phyloP scores from a whole-genome alignment of 257 asterid genomes.

The Ocimum tenuiflorum region DNA sequence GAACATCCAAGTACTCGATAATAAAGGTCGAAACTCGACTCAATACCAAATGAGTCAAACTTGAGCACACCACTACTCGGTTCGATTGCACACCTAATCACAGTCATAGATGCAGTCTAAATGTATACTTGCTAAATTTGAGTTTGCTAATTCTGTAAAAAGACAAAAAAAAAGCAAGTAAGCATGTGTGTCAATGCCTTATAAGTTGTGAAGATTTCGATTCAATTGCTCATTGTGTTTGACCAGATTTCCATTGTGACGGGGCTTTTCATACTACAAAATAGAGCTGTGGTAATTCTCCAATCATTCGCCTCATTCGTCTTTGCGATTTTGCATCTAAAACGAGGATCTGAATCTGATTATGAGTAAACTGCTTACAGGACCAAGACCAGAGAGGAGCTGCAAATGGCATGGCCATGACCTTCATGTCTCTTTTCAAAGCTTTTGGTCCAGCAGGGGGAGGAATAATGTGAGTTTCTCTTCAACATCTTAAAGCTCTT shows the following conservation, averaged over 20 bases:
- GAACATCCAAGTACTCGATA: too few species aligned
- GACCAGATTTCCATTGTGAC: constrained; percentile 63
- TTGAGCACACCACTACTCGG: too few species aligned
- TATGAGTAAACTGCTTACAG: constrained; percentile 25
- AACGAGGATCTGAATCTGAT: neutral
- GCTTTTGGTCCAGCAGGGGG: constrained; percentile 77
- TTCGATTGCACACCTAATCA: too few species aligned
- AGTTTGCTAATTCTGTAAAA: too few species aligned
- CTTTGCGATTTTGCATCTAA: neutral
- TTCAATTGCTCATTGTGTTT: neutral
- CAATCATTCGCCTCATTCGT: neutral
- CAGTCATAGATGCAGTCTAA: too few species aligned
- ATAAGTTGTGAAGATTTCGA: neutral
- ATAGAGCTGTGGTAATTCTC: constrained; percentile 68
- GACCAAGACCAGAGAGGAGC: constrained; percentile 84
- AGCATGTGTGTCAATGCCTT: too few species aligned
- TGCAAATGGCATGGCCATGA: constrained; percentile 78
- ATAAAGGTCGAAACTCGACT: too few species aligned
- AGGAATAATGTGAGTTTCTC: constrained; percentile 56
- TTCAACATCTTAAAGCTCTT: neutral
- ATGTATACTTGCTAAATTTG: too few species aligned
- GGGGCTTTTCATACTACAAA: constrained; percentile 70
- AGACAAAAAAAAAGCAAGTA: too few species aligned
- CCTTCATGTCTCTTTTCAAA: constrained; percentile 62
- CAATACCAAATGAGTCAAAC: too few species aligned